phyloP scores from a whole-genome alignment of 2,329 filamentous ascomycete species.

The Penicillium brasilianum region DNA sequence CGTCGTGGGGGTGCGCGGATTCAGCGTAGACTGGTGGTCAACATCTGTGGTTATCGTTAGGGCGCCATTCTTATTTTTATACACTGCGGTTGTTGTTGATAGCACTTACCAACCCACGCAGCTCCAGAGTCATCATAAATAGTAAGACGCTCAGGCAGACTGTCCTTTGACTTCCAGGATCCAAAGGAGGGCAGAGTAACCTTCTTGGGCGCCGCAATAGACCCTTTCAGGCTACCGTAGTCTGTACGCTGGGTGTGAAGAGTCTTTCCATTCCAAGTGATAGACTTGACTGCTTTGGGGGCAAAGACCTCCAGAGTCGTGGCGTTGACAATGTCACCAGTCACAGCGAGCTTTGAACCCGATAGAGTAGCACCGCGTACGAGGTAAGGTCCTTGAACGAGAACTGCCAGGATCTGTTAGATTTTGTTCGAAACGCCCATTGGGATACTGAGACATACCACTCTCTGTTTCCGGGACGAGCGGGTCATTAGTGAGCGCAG shows the following conservation, averaged over 20 bases:
- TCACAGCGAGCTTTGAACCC: constrained; percentile 47
- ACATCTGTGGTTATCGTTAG: constrained; percentile 34
- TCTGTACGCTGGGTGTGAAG: constrained; percentile 39
- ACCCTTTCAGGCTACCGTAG: constrained; percentile 48
- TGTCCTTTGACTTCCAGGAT: constrained; percentile 50
- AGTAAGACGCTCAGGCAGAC: constrained; percentile 48
- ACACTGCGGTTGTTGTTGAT: background rate
- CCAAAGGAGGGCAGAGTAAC: constrained; percentile 42
- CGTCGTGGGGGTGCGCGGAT: constrained; percentile 49
- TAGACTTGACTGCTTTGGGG: constrained; percentile 48
- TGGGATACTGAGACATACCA: constrained; percentile 36
- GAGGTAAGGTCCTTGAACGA: constrained; percentile 60
- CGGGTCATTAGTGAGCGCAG: constrained; percentile 56
- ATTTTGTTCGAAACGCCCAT: background rate
- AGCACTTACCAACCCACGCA: constrained; percentile 41
- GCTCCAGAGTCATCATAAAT: constrained; percentile 51
- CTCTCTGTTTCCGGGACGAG: constrained; percentile 53
- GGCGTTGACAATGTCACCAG: constrained; percentile 52
- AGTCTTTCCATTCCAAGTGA: constrained; percentile 59
- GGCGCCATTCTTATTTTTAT: no score
- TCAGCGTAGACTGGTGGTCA: constrained; percentile 49
- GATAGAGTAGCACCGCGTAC: constrained; percentile 53
- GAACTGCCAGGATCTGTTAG: constrained; percentile 41
- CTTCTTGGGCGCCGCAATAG: constrained; percentile 34
- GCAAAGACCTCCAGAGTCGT: constrained; percentile 56